phyloP scores from a whole-genome alignment of 2,329 filamentous ascomycete species.

The Ophiostoma perfectum region DNA sequence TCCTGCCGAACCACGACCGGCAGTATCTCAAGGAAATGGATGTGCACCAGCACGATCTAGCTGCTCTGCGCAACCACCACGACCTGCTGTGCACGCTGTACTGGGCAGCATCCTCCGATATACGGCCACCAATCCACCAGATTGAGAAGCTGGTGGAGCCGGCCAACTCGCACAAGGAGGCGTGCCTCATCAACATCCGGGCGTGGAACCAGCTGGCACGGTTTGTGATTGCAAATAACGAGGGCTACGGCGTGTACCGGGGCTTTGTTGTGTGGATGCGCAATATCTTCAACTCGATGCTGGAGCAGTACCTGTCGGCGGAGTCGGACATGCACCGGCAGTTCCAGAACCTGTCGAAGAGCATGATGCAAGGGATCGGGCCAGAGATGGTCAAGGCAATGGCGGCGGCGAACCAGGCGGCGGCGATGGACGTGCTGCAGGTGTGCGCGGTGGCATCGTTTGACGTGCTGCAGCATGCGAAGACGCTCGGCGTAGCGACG shows the following conservation, averaged over 20 bases:
- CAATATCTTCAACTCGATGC: conserved; percentile 51
- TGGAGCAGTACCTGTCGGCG: conserved; percentile 53
- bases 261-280: conserved; percentile 54
- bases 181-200: conserved; percentile 57
- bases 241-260: conserved; percentile 39
- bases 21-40: conserved; percentile 59
- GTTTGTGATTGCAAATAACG: conserved; percentile 49
- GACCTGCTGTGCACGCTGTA: conserved; percentile 62
- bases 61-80: conserved; percentile 62
- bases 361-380: conserved; percentile 40
- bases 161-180: conserved; percentile 59
- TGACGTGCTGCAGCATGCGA: conserved; percentile 46
- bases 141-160: conserved; percentile 57
- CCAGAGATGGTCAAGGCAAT: conserved; percentile 45
- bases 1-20: conserved; percentile 60
- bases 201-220: conserved; percentile 59
- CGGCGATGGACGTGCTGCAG: conserved; percentile 49
- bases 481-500: conserved; percentile 43
- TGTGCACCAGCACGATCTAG: conserved; percentile 55
- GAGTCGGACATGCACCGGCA: conserved; percentile 53
- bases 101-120: conserved; percentile 54
- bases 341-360: conserved; percentile 45
- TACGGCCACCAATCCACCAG: conserved; percentile 49
- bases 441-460: conserved; percentile 46
- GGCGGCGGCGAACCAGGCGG: conserved; percentile 48